Base-by-base conservation (phyloP, 2,329 filamentous ascomycete genomes). In the Purpureocillium lavendulum region DNA sequence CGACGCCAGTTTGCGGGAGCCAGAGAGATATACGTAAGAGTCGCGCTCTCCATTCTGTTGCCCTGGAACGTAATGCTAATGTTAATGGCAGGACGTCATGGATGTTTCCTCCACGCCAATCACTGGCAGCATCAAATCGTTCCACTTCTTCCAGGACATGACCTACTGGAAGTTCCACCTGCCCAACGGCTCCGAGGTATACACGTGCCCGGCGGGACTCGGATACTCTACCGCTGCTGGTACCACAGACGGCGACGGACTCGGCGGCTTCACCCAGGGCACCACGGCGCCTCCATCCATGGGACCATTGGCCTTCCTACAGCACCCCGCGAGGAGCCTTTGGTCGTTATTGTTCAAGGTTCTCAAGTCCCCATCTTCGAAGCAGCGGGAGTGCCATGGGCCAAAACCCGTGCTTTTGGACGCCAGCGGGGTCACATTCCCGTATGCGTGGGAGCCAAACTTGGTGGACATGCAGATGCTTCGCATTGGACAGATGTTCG, bases 191-290 rank as follows among this genome's bases (percentile, higher is more conserved):
- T 78, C 77, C 3, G 62, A 64, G 24, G 84, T 80, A 7, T 70
- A 64, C 34, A 94, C 89, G 0, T 97, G 90, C 51, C 82, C 88
- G 4, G 88, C 89, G 0, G 87, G 88, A 0, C 67, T 97, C 42
- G 90, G 90, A 5, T 94, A 90, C 57, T 89, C 85, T 0, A 97
- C 97, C 56, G 90, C 90, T 1, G 90, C 86, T 1, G 90, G 90
- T 11, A 97, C 90, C 0, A 86, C 87, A 0, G 90, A 97, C 56
- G 87, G 90, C 4, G 89, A 89, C 0, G 90, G 90, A 1, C 80
- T 80, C 0, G 94, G 95, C 53, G 90, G 96, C 60, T 96, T 96
- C 57, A 92, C 86, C 2, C 90, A 97, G 56, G 89, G 88, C 48
- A 76, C 85, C 46, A 77, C 79, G 6, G 10, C 21, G 21, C 6